phyloP scores from a whole-genome alignment of 768 basidiomycete genomes.

The Naganishia antarctica region DNA sequence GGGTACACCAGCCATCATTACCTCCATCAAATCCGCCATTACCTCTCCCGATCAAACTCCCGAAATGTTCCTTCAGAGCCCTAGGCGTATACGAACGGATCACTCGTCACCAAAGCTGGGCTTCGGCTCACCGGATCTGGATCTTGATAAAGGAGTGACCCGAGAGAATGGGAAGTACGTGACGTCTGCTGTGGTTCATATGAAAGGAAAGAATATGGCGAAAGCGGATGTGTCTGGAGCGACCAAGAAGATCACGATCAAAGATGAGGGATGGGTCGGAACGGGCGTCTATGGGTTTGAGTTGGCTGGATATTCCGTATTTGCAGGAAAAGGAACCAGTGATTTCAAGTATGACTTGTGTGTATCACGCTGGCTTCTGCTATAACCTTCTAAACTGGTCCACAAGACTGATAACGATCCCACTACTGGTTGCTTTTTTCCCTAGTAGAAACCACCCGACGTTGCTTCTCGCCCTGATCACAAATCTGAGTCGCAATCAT shows the following conservation, averaged over 20 bases:
- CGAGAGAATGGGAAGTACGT: too few species aligned
- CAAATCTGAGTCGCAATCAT: slow-evolving; percentile 1
- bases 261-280: slow-evolving; percentile 16
- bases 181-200: too few species aligned
- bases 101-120: background rate
- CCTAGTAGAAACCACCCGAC: slow-evolving; percentile 10
- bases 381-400: background rate
- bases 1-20: slow-evolving; percentile 16
- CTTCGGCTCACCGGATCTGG: background rate
- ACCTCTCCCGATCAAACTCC: background rate
- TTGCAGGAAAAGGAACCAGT: slow-evolving; percentile 5
- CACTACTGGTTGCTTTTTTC: background rate
- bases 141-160: background rate
- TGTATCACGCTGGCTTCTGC: background rate
- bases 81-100: background rate
- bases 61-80: background rate
- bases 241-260: slow-evolving; percentile 11
- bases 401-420: background rate
- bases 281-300: slow-evolving; percentile 19
- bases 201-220: background rate
- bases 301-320: slow-evolving; percentile 12
- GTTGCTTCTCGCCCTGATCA: background rate
- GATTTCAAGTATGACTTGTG: slow-evolving; percentile 19
- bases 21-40: slow-evolving; percentile 20
- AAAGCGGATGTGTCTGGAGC: background rate